These are phyloP conservation scores for Pistacia vera DNA, from an alignment of 345 rosid species.

Conservation along the genomic window DNA sequence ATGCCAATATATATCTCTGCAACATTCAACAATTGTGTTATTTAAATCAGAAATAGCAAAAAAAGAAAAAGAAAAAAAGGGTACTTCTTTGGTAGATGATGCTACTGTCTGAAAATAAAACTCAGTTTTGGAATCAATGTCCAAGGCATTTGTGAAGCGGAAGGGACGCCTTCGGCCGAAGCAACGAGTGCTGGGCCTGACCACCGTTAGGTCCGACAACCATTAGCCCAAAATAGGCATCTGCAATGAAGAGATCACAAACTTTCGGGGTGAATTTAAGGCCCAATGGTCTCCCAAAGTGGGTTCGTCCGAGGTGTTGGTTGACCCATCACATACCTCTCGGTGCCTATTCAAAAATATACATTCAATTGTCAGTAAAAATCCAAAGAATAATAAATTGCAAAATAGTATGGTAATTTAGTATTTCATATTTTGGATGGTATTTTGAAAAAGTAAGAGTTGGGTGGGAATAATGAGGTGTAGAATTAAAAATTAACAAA, in stretches of 20 bases:
- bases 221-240: constrained; percentile 57
- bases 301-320: constrained; percentile 31
- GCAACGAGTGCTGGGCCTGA: constrained; percentile 34
- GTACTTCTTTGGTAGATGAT: constrained; percentile 43
- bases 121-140: constrained; percentile 43
- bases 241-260: constrained; percentile 62
- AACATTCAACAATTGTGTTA: not conserved
- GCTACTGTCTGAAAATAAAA: constrained; percentile 56
- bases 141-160: constrained; percentile 43
- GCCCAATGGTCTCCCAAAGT: constrained; percentile 57
- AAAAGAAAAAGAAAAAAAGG: too few species aligned
- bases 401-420: too few species aligned
- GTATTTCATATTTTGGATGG: too few species aligned
- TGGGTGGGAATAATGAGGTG: too few species aligned
- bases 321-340: constrained; percentile 43
- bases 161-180: constrained; percentile 40
- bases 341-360: constrained; percentile 26
- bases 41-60: too few species aligned
- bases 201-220: constrained; percentile 47
- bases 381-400: too few species aligned
- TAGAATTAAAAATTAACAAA: too few species aligned
- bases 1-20: constrained; percentile 31
- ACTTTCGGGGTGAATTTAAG: constrained; percentile 39
- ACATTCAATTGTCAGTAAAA: too few species aligned
- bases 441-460: too few species aligned